Base-by-base conservation (phyloP, 106 monocot species). In the Dioscorea dumetorum region DNA sequence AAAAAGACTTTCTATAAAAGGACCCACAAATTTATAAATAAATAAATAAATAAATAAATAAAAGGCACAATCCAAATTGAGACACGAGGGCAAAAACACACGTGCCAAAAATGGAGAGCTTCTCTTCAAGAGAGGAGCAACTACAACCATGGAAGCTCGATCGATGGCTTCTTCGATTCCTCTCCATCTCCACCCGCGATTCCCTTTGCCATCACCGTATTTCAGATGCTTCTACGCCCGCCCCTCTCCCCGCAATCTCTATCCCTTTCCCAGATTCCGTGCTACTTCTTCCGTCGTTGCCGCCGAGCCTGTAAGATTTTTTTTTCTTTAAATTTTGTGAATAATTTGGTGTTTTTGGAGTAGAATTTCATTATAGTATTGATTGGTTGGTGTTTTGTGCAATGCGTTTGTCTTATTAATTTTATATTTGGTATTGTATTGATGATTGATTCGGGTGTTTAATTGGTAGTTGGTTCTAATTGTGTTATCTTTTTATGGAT, bases 281-380 rank as follows among this genome's bases (percentile, higher is more conserved):
- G 50, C 33, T 33, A 24, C 49, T 32, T 71, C 62, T 12, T 24
- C 32, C 4, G 19, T 28, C 2, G 49, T 53, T n/a, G 33, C 63
- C 24, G 19, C 49, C 6, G 74, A 70, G 23, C 57, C 74, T 70
- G 80, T 74, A 75, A n/a, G 70, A 33, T 41, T 58, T 5, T 5
- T 9, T 34, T 12, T 16, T 58, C 15, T n/a, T 54, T 20, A 34
- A 8, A 19, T 15, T 14, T 53, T 19, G 12, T 12, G 22, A 13
- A 51, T 12, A 1, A 51, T 17, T 51, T 51, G 28, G 51, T 51
- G 17, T 13, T 51, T 51, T 51, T 4, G 51, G 51, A 51, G 51
- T 12, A 51, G 17, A 51, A 51, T 28, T 28, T 28, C 2, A 28
- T 28, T 3, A 28, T 28, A 28, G 3, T 1, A 28, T 28, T 28